Base-by-base conservation (phyloP, 345 rosid species). In the Rhodamnia argentea region DNA sequence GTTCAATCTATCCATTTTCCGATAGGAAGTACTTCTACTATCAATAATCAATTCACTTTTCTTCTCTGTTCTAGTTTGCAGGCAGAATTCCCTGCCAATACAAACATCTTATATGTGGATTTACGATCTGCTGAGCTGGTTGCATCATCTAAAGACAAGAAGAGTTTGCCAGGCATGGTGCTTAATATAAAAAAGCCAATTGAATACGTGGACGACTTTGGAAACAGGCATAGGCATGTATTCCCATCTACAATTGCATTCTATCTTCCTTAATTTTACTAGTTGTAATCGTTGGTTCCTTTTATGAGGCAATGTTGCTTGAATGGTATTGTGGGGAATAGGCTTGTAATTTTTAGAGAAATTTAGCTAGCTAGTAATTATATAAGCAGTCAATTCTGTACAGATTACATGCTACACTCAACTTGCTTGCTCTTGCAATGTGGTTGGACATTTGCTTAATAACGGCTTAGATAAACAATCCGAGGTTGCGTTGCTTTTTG, bases 31-130 rank as follows among this genome's bases (percentile, higher is more conserved):
- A 70, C 47, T 70, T 15, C 81, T 70, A 18, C 47, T 37, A 37
- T 64, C 32, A 37, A 29, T 70, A 29, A 51, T 62, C 18, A 6
- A 44, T 86, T 52, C n/a, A 37, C 26, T 53, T 62, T 40, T 82
- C 40, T 83, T 52, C 40, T 62, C 44, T 64, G 50, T 58, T 57
- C 91, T 78, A 89, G 99, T 90, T 92, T 92, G 92, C 97, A 92
- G 92, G 88, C 89, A 51, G 93, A 93, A 58, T 94, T 94, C 90
- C 99, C 96, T 87, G 98, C 99, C 88, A 96, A 96, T 91, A 97
- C 98, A 84, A 97, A 97, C 89, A 95, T 97, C 86, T 91, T 97
- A 24, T 95, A 95, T 83, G 95, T 97, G 88, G 96, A 94, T 92
- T 90, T 97, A 89, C 90, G 87, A 82, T 90, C 98, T 24, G 94